These are phyloP conservation scores for Neobulgaria alba DNA, from an alignment of 2,329 filamentous ascomycete genomes.

Conservation along the genomic window DNA sequence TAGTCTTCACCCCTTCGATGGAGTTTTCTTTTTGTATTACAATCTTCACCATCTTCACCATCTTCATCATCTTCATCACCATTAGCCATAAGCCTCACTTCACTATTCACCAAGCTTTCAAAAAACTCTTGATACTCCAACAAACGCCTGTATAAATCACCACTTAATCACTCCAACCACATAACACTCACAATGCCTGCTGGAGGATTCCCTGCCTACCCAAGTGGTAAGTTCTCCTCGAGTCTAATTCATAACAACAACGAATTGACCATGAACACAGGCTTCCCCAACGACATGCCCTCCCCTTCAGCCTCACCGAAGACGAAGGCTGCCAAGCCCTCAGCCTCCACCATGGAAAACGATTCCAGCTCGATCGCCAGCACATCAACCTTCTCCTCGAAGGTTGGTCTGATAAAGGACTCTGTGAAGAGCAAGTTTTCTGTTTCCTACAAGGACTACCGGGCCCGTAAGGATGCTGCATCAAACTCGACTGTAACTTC, in stretches of 20 bases:
- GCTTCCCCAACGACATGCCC: conserved; percentile 17
- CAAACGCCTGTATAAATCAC: too few species aligned
- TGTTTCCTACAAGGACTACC: conserved; percentile 9
- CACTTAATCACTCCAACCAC: too few species aligned
- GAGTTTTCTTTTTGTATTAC: too few species aligned
- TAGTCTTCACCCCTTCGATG: too few species aligned
- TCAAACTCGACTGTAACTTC: not conserved
- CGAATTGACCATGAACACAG: conserved; percentile 9
- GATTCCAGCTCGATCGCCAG: conserved; percentile 18
- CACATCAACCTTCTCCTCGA: conserved; percentile 22
- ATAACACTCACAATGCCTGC: conserved; percentile 9
- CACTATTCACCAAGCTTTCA: too few species aligned
- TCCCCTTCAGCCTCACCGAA: conserved; percentile 23
- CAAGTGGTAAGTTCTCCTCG: conserved; percentile 8
- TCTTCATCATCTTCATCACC: too few species aligned
- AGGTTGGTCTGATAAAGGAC: conserved; percentile 18
- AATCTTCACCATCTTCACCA: too few species aligned
- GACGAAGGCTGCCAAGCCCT: conserved; percentile 10
- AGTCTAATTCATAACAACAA: not conserved
- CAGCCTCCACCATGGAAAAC: not conserved
- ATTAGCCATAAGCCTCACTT: too few species aligned
- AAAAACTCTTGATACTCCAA: too few species aligned
- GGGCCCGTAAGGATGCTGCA: conserved; percentile 9
- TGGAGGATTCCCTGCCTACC: conserved; percentile 12
- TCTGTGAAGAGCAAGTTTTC: conserved; percentile 16